Conservation (phyloP, 1,284 basidiomycete species). For the Leccinum griseonigrum region DNA sequence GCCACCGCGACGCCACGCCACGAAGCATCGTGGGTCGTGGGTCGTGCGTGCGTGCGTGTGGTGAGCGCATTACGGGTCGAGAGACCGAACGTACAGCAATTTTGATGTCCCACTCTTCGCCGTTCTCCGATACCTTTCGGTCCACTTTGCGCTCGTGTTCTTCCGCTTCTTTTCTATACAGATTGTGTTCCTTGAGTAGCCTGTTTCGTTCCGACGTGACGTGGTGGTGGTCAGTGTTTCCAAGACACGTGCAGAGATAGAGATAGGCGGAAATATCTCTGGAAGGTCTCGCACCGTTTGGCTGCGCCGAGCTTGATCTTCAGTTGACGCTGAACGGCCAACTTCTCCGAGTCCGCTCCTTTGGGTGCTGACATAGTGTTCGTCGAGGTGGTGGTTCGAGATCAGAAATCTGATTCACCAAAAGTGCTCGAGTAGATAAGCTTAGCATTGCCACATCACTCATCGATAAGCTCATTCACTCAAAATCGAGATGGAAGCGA, state of each 20-base stretch:
- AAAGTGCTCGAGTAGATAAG: conserved; percentile 1
- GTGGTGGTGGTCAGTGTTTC: conserved; percentile 16
- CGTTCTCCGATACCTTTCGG: conserved; percentile 56
- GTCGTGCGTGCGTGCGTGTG: not conserved
- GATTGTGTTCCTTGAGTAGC: conserved; percentile 67
- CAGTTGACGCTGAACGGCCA: conserved; percentile 60
- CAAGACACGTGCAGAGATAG: not conserved
- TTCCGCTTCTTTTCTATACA: conserved; percentile 70
- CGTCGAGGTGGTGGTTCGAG: conserved; percentile 12
- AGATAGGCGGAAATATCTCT: conserved; percentile 21
- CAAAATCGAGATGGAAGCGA: conserved; percentile 8
- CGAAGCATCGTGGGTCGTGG: not conserved
- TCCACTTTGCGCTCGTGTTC: conserved; percentile 60
- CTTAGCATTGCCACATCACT: not conserved
- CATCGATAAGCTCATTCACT: conserved; percentile 14
- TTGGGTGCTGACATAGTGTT: conserved; percentile 20
- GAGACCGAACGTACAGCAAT: conserved; percentile 60
- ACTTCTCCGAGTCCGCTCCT: conserved; percentile 16
- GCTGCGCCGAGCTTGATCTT: conserved; percentile 78
- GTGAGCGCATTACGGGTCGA: not conserved
- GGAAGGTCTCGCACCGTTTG: conserved; percentile 53
- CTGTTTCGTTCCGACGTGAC: conserved; percentile 44
- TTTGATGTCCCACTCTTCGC: conserved; percentile 79
- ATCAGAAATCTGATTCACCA: not conserved
- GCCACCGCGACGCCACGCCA: conserved; percentile 5